Base-by-base conservation (phyloP, 2,329 filamentous ascomycete species). In the Coniochaeta ligniaria region DNA sequence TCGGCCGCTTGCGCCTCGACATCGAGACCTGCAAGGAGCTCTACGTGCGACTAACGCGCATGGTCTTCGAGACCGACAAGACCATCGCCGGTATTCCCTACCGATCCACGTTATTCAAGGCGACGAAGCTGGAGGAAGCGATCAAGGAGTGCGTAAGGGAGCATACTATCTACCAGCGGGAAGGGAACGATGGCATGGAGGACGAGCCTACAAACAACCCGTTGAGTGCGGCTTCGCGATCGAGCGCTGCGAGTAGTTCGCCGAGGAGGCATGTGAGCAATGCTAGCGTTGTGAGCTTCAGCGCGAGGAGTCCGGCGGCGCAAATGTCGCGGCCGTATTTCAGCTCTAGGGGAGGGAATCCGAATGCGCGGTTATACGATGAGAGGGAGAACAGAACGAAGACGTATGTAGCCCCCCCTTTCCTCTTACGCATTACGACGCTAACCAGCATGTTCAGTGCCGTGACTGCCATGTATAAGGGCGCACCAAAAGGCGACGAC, bases 11-110 rank as follows among this genome's bases (percentile, higher is more conserved):
- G 67, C 88, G 95, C 56, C 85, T 99, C 66, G 92, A 98, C 69
- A 81, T 99, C 38, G 94, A 98, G 74, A 96, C 92, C 0, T 98
- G 95, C 84, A 99, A 97, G 76, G 91, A 97, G 70, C 87, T 98
- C 22, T 99, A 98, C 70, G 92, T 96, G 67, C 90, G 91, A 68
- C 89, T 99, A 83, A 99, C 95, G 35, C 87, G 90, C 69, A 89
- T 89, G 73, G 95, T 99, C 1, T 99, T 99, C 69, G 90, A 98
- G 77, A 98, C 95, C 6, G 95, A 99, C 78, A 99, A 99, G 80
- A 98, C 94, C 5, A 90, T 99, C 67, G 92, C 91, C 36, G 95
- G 95, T 12, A 96, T 99, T 62, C 95, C 95, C 0, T 97, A 96
- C 72, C 88, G 92, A 38, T 92, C 91, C 6, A 99, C 95, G 0